Evolutionary conservation across 2,329 filamentous ascomycete species (phyloP).

Genomic region (Fusarium luffae): DNA sequence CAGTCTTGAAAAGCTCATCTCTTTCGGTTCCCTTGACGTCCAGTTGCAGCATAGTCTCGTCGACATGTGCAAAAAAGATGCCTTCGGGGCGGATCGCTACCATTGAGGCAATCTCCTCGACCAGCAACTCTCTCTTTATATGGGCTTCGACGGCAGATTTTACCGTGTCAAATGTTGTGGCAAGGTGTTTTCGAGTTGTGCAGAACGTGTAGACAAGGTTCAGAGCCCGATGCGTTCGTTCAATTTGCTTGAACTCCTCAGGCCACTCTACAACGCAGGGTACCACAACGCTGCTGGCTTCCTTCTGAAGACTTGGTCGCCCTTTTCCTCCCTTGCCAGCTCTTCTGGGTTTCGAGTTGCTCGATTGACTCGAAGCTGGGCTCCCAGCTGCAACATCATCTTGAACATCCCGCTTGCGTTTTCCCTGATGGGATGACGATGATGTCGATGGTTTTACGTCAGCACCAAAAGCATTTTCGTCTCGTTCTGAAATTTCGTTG

Average conservation of each 20-base stretch:
- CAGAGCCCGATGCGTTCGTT: slow-evolving; percentile 82
- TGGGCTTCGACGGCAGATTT: slow-evolving; percentile 86
- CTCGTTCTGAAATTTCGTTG: slow-evolving; percentile 14
- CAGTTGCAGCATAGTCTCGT: slow-evolving; percentile 84
- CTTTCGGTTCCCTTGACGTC: slow-evolving; percentile 76
- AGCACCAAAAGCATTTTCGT: not conserved
- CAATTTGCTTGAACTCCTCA: slow-evolving; percentile 75
- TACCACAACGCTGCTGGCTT: slow-evolving; percentile 34
- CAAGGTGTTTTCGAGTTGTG: slow-evolving; percentile 89
- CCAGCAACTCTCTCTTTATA: slow-evolving; percentile 73
- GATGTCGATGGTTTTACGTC: not conserved
- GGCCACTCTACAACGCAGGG: slow-evolving; percentile 72
- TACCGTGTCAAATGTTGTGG: slow-evolving; percentile 91
- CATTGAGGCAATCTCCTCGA: slow-evolving; percentile 86
- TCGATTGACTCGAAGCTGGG: slow-evolving; percentile 20
- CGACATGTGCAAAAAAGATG: slow-evolving; percentile 86
- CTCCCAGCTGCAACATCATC: slow-evolving; percentile 8
- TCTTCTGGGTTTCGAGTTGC: slow-evolving; percentile 8
- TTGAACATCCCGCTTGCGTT: slow-evolving; percentile 39
- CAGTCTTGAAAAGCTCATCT: slow-evolving; percentile 70
- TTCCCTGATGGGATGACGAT: slow-evolving; percentile 16
- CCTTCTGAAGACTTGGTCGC: slow-evolving; percentile 29
- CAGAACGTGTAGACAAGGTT: slow-evolving; percentile 97
- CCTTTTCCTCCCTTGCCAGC: slow-evolving; percentile 7
- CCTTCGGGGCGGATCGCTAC: slow-evolving; percentile 80